These are phyloP conservation scores for Silene conica DNA, from an alignment of 148 eudicot genomes.

Conservation along the genomic window DNA sequence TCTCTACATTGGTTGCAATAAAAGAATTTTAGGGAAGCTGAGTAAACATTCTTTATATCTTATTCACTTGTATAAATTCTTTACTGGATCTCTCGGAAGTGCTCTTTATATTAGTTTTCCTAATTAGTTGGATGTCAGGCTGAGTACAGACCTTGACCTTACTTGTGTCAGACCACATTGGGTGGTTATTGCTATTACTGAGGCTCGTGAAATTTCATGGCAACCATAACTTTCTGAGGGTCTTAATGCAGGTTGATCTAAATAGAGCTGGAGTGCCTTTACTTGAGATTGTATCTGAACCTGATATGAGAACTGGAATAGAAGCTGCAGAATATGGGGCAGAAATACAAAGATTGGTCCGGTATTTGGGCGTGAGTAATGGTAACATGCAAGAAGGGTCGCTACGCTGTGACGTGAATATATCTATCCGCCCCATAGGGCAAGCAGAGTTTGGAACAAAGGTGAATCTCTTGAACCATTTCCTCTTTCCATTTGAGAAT, in stretches of 20 bases:
- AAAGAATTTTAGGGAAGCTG: neutral
- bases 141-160: neutral
- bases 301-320: slow-evolving; percentile 92
- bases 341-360: slow-evolving; percentile 85
- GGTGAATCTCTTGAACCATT: slow-evolving; percentile 35
- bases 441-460: slow-evolving; percentile 90
- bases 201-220: neutral
- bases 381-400: slow-evolving; percentile 99
- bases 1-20: too few species aligned
- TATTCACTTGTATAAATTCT: neutral
- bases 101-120: neutral
- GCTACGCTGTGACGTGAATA: slow-evolving; percentile 90
- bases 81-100: neutral
- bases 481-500: neutral
- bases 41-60: neutral
- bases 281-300: slow-evolving; percentile 98
- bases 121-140: neutral
- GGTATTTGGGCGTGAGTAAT: slow-evolving; percentile 90
- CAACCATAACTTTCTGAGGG: neutral
- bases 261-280: slow-evolving; percentile 97
- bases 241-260: slow-evolving; percentile 71
- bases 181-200: neutral
- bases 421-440: slow-evolving; percentile 81
- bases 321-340: slow-evolving; percentile 99
- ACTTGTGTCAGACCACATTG: neutral